These are phyloP conservation scores for Hippophae rhamnoides DNA, from an alignment of 306 rosid species.

Conservation along the genomic window DNA sequence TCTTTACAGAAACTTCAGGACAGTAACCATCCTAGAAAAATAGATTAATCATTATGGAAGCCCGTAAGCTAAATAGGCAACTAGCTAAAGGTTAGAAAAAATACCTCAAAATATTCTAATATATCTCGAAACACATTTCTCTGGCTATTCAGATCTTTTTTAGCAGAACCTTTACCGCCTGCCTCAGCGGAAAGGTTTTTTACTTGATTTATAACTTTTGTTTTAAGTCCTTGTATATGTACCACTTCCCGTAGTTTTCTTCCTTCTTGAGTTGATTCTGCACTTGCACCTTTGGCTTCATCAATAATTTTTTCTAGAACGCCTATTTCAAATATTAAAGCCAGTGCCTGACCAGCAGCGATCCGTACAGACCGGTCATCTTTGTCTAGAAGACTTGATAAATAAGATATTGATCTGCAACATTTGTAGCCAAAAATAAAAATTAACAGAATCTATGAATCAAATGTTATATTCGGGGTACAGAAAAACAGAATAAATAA, in stretches of 20 bases:
- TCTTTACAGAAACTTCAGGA: conserved; percentile 70
- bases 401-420: conserved; percentile 64
- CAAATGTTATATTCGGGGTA: background rate
- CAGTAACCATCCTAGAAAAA: conserved; percentile 50
- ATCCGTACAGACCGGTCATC: conserved; percentile 86
- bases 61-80: conserved; percentile 1
- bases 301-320: conserved; percentile 44
- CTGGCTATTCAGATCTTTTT: conserved; percentile 81
- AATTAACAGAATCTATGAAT: background rate
- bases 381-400: conserved; percentile 79
- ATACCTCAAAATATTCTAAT: conserved; percentile 73
- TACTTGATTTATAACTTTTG: conserved; percentile 70
- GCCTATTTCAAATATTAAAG: conserved; percentile 77
- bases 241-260: conserved; percentile 43
- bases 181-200: conserved; percentile 75
- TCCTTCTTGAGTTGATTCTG: conserved; percentile 34
- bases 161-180: conserved; percentile 81
- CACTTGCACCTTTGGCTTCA: conserved; percentile 32
- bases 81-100: background rate
- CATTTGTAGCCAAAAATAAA: conserved; percentile 8
- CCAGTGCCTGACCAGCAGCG: conserved; percentile 94
- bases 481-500: too few species aligned
- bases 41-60: conserved; percentile 18
- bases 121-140: conserved; percentile 73
- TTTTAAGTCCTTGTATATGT: conserved; percentile 66